phyloP scores from a whole-genome alignment of 192 early-diverging fungal species.

The Funneliformis mosseae region DNA sequence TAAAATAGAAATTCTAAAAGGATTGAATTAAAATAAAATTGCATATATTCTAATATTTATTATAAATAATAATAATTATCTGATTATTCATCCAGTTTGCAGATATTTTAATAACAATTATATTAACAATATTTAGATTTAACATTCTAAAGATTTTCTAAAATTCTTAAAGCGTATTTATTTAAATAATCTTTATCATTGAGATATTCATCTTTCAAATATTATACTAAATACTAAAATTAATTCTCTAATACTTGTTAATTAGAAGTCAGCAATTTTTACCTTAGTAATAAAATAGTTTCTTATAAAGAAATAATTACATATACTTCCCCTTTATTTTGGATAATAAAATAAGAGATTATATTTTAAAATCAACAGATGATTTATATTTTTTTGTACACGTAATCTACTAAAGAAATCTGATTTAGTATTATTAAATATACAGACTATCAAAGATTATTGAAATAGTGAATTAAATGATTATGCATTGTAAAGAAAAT shows the following conservation, averaged over 20 bases:
- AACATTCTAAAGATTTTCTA: neutral
- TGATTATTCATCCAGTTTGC: slow-evolving; percentile 17
- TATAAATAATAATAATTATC: neutral
- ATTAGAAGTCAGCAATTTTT: neutral
- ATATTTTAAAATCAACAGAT: too few relatives aligned
- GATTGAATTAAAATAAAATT: neutral
- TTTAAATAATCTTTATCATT: neutral
- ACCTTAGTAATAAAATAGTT: too few relatives aligned
- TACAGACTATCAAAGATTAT: neutral
- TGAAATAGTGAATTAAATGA: neutral
- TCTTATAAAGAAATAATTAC: too few relatives aligned
- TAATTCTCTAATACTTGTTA: slow-evolving; percentile 2
- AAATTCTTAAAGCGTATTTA: neutral
- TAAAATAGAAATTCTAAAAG: neutral
- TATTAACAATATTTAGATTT: neutral
- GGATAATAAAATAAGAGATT: too few relatives aligned
- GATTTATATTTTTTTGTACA: too few relatives aligned
- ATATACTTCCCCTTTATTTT: too few relatives aligned
- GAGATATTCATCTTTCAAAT: slow-evolving; percentile 6
- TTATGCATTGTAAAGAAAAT: neutral
- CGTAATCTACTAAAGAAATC: neutral
- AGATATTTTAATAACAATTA: neutral
- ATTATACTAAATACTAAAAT: slow-evolving; percentile 13
- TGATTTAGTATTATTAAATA: neutral
- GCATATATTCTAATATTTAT: neutral